Evolutionary conservation across 805 yeast genomes (phyloP), one percentile per base, ranked within the genome.

Genomic region (Yamadazyma insecticola): DNA sequence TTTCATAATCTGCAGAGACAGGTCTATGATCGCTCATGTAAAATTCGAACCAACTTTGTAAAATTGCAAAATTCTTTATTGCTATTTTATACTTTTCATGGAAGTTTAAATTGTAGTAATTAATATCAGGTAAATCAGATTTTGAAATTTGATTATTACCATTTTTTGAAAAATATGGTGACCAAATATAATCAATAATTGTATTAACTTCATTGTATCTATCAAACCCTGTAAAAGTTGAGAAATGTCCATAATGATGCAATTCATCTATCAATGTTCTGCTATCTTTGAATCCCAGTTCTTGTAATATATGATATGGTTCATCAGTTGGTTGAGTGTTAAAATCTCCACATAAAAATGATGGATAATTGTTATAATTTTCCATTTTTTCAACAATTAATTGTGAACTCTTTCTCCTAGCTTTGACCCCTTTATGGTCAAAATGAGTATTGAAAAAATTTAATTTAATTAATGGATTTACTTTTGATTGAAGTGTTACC

Each of bases 201-300:
- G 51, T 34, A 21, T 39, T 48, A 4, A 29, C 51, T 37, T 53
- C 61, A 27, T 49, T 23, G 9, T 39, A 47, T 12, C 43, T 48
- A 36, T 59, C 57, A 41, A 73, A 75, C 3, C 78, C 78, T 0
- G 78, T 71, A 38, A 60, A 72, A 0, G 79, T 74, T 15, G 55
- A 39, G 13, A 40, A 39, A 35, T 58, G 60, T 0, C 78, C 79
- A 40, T 73, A 75, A 17, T 40, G 39, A 28, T 41, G 49, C 3
- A 39, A 32, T 1, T 44, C 25, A 23, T 51, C 51, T 10, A 49
- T 51, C 29, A 56, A 43, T 6, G 58, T 12, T 67, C 71, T n/a
- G 50, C 49, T 28, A 17, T 50, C 53, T 30, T 39, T 34, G 16
- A 48, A 35, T 3, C 66, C 68, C 9, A 57, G 46, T 9, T 45